Conservation (phyloP, 306 rosid species). For the Corylus avellana region DNA sequence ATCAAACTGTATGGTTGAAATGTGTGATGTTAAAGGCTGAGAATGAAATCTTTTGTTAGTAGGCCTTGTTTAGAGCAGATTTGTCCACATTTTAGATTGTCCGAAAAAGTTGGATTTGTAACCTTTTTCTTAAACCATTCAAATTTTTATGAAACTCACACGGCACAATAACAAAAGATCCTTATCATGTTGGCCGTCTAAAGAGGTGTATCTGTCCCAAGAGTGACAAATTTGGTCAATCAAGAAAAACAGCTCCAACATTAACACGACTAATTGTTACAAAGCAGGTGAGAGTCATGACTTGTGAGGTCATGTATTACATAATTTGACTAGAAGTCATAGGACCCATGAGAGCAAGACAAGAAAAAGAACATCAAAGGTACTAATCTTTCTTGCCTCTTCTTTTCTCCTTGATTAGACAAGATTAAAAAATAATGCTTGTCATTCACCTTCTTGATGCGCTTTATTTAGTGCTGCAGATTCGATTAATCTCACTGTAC, state of each 20-base stretch:
- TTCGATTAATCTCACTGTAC: slow-evolving; percentile 19
- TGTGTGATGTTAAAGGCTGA: neutral
- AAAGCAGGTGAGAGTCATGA: neutral
- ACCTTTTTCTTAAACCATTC: too few species aligned
- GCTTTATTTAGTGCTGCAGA: slow-evolving; percentile 14
- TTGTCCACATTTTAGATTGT: too few species aligned
- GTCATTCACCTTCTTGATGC: slow-evolving; percentile 31
- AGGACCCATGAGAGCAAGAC: slow-evolving; percentile 20
- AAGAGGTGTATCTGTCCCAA: slow-evolving; percentile 1
- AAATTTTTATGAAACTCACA: too few species aligned
- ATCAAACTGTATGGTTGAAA: neutral
- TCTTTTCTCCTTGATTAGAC: slow-evolving; percentile 51
- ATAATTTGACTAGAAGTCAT: slow-evolving; percentile 20
- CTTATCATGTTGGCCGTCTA: neutral
- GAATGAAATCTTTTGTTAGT: too few species aligned
- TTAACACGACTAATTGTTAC: neutral
- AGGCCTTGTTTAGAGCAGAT: too few species aligned
- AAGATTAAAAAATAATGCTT: slow-evolving; percentile 37
- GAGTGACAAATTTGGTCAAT: slow-evolving; percentile 12
- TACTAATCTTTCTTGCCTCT: slow-evolving; percentile 26
- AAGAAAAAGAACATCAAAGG: slow-evolving; percentile 9
- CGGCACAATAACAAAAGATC: too few species aligned
- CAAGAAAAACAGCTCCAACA: neutral
- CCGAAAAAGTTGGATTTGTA: too few species aligned
- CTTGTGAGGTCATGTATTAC: slow-evolving; percentile 32